Conservation (phyloP, 1,284 basidiomycete species). For the Salmacisia buchloeana region DNA sequence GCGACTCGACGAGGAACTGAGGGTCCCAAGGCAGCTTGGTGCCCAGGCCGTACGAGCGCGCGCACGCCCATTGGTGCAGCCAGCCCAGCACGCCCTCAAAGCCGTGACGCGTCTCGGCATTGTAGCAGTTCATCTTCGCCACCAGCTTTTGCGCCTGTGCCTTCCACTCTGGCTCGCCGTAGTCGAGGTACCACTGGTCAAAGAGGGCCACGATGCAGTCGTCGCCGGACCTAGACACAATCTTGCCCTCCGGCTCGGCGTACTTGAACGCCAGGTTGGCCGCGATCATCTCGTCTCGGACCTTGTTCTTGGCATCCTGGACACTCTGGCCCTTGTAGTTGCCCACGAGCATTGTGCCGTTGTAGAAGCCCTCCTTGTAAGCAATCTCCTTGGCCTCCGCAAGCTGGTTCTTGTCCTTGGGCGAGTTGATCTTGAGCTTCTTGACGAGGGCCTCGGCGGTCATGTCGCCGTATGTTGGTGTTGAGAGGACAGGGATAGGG, state of each 20-base stretch:
- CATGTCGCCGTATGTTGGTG: slow-evolving; percentile 85
- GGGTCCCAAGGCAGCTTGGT: slow-evolving; percentile 96
- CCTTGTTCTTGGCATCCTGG: slow-evolving; percentile 84
- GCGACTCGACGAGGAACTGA: slow-evolving; percentile 89
- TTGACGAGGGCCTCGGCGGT: slow-evolving; percentile 81
- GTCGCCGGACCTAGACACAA: slow-evolving; percentile 82
- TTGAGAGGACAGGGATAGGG: slow-evolving; percentile 79
- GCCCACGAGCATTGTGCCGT: slow-evolving; percentile 81
- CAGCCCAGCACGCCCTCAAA: slow-evolving; percentile 90
- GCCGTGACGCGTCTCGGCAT: slow-evolving; percentile 77
- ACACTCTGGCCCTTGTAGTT: slow-evolving; percentile 81
- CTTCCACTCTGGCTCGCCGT: slow-evolving; percentile 86
- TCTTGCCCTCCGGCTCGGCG: slow-evolving; percentile 88
- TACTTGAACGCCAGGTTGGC: slow-evolving; percentile 77
- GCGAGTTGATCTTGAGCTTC: slow-evolving; percentile 88
- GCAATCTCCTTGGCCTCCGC: slow-evolving; percentile 95
- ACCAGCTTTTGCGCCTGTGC: slow-evolving; percentile 77
- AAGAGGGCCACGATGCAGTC: slow-evolving; percentile 96
- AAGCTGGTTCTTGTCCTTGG: slow-evolving; percentile 76
- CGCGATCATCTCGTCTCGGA: slow-evolving; percentile 76
- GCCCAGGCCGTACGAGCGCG: slow-evolving; percentile 90
- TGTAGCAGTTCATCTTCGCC: slow-evolving; percentile 82
- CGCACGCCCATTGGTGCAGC: slow-evolving; percentile 99
- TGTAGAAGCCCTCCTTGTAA: slow-evolving; percentile 98
- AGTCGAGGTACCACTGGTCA: slow-evolving; percentile 99